Evolutionary conservation across 169 alveolate genomes (phyloP).

Genomic region (Plasmodium berghei): DNA sequence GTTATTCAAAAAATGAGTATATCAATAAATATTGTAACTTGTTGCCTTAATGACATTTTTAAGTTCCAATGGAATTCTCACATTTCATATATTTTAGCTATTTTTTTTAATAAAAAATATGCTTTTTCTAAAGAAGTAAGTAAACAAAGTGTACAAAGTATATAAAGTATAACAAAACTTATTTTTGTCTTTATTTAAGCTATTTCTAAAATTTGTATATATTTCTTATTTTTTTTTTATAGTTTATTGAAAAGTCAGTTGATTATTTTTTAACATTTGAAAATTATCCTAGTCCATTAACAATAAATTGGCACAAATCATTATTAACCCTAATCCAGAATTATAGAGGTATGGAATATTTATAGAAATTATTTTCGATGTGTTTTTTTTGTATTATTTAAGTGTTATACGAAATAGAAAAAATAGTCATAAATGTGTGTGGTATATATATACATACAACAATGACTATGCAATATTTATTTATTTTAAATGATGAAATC

Average conservation of each 20-base stretch:
- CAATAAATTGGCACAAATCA: conserved; percentile 96
- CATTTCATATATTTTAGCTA: conserved; percentile 91
- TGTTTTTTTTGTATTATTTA: background rate
- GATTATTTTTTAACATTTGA: conserved; percentile 83
- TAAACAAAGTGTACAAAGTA: conserved; percentile 76
- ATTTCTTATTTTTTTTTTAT: background rate
- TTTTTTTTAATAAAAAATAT: conserved; percentile 93
- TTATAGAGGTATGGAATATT: conserved; percentile 84
- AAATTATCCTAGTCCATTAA: conserved; percentile 84
- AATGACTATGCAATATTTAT: background rate
- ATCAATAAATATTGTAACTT: conserved; percentile 94
- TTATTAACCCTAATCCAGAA: conserved; percentile 90
- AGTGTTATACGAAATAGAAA: background rate
- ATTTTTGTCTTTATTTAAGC: background rate
- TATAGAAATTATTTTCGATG: background rate
- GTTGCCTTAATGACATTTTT: conserved; percentile 92
- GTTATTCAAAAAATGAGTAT: conserved; percentile 91
- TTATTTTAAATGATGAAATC: conserved; percentile 57
- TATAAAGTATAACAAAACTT: conserved; percentile 24
- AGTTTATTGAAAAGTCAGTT: conserved; percentile 82
- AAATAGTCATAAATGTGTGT: background rate
- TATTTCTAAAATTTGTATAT: background rate
- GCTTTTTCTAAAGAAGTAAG: conserved; percentile 93
- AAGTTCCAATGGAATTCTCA: conserved; percentile 91
- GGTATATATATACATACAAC: background rate